Evolutionary conservation across 1,284 basidiomycete genomes (phyloP), one percentile per base, ranked within the genome.

Genomic region (Trichosporon ovoides): DNA sequence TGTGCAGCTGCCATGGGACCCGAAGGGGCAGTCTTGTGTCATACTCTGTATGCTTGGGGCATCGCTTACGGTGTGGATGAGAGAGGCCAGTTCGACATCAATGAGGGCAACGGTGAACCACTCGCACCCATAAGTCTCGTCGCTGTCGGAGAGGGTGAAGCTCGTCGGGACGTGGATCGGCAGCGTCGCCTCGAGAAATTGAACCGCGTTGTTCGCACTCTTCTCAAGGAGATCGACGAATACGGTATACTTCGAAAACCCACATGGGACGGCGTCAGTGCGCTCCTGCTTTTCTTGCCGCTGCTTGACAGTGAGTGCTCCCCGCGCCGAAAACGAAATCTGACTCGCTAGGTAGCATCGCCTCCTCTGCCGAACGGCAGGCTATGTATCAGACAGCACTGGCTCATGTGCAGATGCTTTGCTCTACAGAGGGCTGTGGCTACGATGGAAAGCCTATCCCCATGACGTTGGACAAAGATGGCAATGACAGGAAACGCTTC

Each of bases 61-160:
- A 83, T 85, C 2, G 89, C 88, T 28, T 92, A 88, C 70, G 91
- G 91, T 20, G 79, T 93, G 46, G 84, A 93, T 72, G 87, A 91
- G 66, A 80, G 80, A 24, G 91, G 90, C 31, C 72, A 82, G 36
- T 59, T 70, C 13, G 71, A 74, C 49, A 52, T 73, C 1, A 64
- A 67, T 0, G 73, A 73, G 22, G 67, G 68, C 13, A 69, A 68
- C n/a, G 63, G 62, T 11, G 57, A 59, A 2, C 63, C 64, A 0
- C 34, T 67, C 2, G 56, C 58, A 1, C 52, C 57, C 0, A 33
- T 71, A 31, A 66, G 60, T 35, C 59, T 74, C 10, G 34, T 62
- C 4, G 34, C 40, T 1, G 52, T 62, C 0, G 50, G 66, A 18
- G 69, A 69, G 18, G 53, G 37, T 64, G 67, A 80, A 57, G 65